These are phyloP conservation scores for Polyporus tsugae DNA, from an alignment of 1,284 basidiomycete species.

Conservation along the genomic window DNA sequence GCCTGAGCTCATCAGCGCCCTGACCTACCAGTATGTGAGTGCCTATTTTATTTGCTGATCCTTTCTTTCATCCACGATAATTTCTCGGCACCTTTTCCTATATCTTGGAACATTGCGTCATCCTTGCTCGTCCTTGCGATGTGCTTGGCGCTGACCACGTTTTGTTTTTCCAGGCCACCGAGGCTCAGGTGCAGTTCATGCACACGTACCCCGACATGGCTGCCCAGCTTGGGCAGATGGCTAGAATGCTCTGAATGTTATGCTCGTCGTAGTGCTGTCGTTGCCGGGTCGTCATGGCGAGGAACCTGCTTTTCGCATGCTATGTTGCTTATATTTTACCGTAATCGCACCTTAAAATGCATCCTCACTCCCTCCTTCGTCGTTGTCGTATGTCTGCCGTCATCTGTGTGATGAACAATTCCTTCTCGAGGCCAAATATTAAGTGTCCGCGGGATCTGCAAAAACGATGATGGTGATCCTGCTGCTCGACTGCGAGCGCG, in stretches of 20 bases:
- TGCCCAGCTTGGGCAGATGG: constrained; percentile 65
- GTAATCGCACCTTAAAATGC: constrained; percentile 28
- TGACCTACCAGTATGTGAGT: constrained; percentile 87
- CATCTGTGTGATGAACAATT: constrained; percentile 1
- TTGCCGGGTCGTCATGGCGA: constrained; percentile 8
- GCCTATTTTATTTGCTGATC: neutral
- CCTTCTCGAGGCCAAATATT: neutral
- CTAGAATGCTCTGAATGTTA: constrained; percentile 42
- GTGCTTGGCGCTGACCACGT: neutral
- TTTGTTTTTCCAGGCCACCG: constrained; percentile 66
- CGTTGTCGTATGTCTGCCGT: neutral
- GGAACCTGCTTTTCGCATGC: constrained; percentile 8
- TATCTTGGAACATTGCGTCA: neutral
- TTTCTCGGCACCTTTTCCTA: neutral
- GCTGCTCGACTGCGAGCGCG: constrained; percentile 4
- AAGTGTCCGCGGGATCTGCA: neutral
- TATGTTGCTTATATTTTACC: constrained; percentile 21
- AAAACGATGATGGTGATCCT: neutral
- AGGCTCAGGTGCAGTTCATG: constrained; percentile 84
- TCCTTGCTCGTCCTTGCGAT: neutral
- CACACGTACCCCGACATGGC: constrained; percentile 86
- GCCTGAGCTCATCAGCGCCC: constrained; percentile 87
- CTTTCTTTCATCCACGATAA: neutral
- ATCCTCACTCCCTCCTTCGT: constrained; percentile 27
- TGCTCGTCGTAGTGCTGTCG: constrained; percentile 8